Conservation (phyloP, 1,284 basidiomycete genomes). For the Crucibulum parvulum region DNA sequence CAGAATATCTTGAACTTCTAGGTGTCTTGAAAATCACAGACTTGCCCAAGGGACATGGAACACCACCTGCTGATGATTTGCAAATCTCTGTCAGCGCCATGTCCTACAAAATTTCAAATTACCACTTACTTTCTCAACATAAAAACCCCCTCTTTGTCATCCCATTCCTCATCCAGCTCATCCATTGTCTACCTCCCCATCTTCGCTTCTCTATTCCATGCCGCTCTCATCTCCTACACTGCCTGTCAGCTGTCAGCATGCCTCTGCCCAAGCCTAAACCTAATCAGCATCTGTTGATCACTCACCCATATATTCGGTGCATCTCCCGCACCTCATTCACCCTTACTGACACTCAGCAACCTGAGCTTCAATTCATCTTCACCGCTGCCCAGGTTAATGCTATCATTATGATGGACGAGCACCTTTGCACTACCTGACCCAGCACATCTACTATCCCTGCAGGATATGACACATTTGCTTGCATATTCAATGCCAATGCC, state of each 20-base stretch:
- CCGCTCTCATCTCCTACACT: too few species aligned
- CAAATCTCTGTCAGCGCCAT: too few species aligned
- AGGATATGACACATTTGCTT: neutral
- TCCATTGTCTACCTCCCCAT: neutral
- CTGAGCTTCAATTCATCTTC: neutral
- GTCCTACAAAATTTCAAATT: neutral
- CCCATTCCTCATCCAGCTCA: neutral
- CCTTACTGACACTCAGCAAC: neutral
- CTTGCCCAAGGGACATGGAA: too few species aligned
- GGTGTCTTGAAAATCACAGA: too few species aligned
- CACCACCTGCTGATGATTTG: too few species aligned
- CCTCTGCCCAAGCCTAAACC: neutral
- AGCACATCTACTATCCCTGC: neutral
- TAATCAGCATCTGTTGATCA: neutral
- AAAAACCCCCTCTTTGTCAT: too few species aligned
- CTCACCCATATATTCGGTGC: neutral
- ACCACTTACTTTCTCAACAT: too few species aligned
- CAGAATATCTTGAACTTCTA: too few species aligned
- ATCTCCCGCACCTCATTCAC: neutral
- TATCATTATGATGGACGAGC: neutral
- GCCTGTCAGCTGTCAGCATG: too few species aligned
- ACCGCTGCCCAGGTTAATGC: neutral
- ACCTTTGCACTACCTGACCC: neutral
- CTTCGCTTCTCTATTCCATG: neutral
- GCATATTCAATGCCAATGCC: neutral